Base-by-base conservation (phyloP, 805 yeast genomes). In the Wickerhamia fluorescens region DNA sequence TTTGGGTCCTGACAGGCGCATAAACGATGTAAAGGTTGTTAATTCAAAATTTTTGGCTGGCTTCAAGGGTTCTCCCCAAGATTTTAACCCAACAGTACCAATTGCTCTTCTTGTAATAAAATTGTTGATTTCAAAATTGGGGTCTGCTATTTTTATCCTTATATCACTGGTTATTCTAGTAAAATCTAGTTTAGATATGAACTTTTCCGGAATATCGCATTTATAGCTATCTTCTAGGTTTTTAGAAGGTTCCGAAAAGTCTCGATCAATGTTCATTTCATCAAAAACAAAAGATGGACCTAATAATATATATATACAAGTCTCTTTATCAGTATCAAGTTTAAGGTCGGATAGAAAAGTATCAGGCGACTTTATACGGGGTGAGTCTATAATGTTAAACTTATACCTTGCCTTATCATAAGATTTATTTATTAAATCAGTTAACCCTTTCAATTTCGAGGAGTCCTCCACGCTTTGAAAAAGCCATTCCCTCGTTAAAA, bases 1-100 rank as follows among this genome's bases (percentile, higher is more conserved):
- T 4, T 31, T 30, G 2, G 64, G 44, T 4, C 65, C 69, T 8
- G 56, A 29, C n/a, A 49, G 45, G 13, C 68, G 66, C 40, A 61
- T 53, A 33, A 68, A 72, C 0, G 81, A 71, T 0, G 77, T 66
- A 35, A 69, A 66, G 5, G 68, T 69, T 0, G 81, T 73, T 7
- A 75, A 30, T 38, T 71, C 78, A 24, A 51, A 47, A n/a, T 45
- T 44, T 9, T 37, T 41, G 7, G 27, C 31, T 10, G 17, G 13
- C 21, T 11, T 24, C 15, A 2, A 24, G 6, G 9, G 23, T 20
- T 4, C 23, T 28, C 5, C 25, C 25, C 23, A 28, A 28, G 29
- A 34, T 45, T 41, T 18, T 40, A 35, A 2, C 51, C 66, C 22
- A 8, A 41, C 31, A 2, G 59, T 51, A 3, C 51, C 54, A 10